These are phyloP conservation scores for Penicillium pancosmium DNA, from an alignment of 495 filamentous ascomycete species.

Conservation along the genomic window DNA sequence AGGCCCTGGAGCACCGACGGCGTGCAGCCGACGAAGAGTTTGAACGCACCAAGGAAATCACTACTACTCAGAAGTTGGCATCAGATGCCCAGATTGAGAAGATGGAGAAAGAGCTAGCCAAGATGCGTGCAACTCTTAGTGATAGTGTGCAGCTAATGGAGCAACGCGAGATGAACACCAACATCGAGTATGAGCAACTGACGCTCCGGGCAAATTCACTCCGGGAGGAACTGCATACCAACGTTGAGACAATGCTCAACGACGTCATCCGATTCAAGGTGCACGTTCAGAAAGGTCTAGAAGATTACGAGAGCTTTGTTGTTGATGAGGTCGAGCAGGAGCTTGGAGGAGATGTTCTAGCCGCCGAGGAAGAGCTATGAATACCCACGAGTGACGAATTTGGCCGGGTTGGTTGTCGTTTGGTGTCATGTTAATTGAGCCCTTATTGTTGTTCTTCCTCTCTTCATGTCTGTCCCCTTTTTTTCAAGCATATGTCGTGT, in stretches of 20 bases:
- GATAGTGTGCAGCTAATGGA: conserved; percentile 92
- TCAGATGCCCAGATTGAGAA: conserved; percentile 94
- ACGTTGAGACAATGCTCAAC: conserved; percentile 93
- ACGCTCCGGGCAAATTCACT: conserved; percentile 79
- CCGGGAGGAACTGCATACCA: conserved; percentile 91
- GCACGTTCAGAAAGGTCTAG: conserved; percentile 86
- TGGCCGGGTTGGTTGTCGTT: conserved; percentile 9
- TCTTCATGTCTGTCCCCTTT: background rate
- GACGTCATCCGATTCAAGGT: conserved; percentile 99
- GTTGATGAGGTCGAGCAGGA: conserved; percentile 89
- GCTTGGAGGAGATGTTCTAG: conserved; percentile 53
- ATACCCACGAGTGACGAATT: conserved; percentile 7
- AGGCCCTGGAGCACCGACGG: conserved; percentile 83
- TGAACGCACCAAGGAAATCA: conserved; percentile 89
- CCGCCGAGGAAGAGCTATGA: conserved; percentile 42
- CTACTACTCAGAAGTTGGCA: conserved; percentile 80
- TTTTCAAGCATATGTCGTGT: conserved; percentile 1
- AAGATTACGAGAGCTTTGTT: conserved; percentile 91
- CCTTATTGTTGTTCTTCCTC: conserved; percentile 2
- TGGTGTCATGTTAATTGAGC: conserved; percentile 25
- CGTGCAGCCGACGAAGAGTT: conserved; percentile 89
- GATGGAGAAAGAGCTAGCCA: conserved; percentile 95
- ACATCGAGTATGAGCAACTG: conserved; percentile 95
- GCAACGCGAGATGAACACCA: conserved; percentile 93
- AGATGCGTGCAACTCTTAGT: conserved; percentile 82